phyloP scores from a whole-genome alignment of 2,329 filamentous ascomycete species.

The Capronia epimyces region DNA sequence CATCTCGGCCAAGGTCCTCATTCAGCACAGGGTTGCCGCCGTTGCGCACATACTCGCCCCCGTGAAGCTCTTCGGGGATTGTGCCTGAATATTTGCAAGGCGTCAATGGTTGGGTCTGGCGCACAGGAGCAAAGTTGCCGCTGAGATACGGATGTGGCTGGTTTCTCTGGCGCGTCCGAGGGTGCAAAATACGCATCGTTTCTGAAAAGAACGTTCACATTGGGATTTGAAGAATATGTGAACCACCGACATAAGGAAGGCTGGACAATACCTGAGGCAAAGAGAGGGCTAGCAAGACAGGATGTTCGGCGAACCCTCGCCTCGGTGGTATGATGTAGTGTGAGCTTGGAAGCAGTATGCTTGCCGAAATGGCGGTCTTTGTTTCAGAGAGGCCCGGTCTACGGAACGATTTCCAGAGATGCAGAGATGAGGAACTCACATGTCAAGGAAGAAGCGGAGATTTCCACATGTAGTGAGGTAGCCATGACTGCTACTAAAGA shows the following conservation, averaged over 20 bases:
- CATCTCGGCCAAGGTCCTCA: conserved; percentile 55
- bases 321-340: background rate
- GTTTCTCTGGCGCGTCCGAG: conserved; percentile 17
- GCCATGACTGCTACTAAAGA: background rate
- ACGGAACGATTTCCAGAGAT: background rate
- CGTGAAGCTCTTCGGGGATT: conserved; percentile 60
- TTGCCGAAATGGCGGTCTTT: background rate
- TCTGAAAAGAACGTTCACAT: background rate
- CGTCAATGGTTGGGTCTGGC: conserved; percentile 51
- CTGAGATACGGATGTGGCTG: conserved; percentile 46
- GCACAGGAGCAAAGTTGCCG: conserved; percentile 66
- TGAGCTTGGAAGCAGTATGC: background rate
- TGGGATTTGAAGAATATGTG: conserved; percentile 6
- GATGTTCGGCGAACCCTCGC: too few species aligned
- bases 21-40: conserved; percentile 64
- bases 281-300: too few species aligned
- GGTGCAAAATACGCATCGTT: conserved; percentile 6
- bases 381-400: background rate
- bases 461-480: background rate
- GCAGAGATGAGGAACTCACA: background rate
- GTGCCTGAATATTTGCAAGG: conserved; percentile 53
- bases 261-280: too few species aligned
- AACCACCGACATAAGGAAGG: background rate
- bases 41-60: conserved; percentile 67
- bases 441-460: background rate